Percentiles rank a stretch among this genome's conserved stretches.
Evolutionary conservation across 108 stramenopile genomes (phyloP).

Genomic region (Epithemia pelagica): DNA sequence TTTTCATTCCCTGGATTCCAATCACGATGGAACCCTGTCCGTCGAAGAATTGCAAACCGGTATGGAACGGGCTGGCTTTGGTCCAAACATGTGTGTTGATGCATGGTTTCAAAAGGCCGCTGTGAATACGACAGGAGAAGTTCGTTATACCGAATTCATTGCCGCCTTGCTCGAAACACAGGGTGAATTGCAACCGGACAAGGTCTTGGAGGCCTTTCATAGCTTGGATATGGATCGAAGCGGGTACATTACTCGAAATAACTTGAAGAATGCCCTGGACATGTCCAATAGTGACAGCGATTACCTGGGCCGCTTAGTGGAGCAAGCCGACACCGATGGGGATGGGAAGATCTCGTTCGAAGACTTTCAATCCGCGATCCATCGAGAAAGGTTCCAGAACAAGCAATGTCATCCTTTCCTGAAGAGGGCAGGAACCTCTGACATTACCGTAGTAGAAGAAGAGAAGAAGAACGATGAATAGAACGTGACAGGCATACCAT

Average conservation of each 20-base stretch:
- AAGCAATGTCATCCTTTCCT: too few relatives aligned
- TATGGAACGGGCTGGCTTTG: conserved; percentile 60
- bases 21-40: conserved; percentile 59
- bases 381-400: too few relatives aligned
- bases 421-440: too few relatives aligned
- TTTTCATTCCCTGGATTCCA: conserved; percentile 32
- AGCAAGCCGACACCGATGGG: conserved; percentile 75
- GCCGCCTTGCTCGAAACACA: conserved; percentile 83
- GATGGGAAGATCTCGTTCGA: conserved; percentile 25
- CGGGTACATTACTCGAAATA: conserved; percentile 67
- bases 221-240: conserved; percentile 79
- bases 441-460: too few relatives aligned
- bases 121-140: conserved; percentile 71
- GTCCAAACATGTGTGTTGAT: not conserved
- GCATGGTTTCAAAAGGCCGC: not conserved
- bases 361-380: not conserved
- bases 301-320: conserved; percentile 75
- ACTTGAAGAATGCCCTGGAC: conserved; percentile 34
- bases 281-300: conserved; percentile 33
- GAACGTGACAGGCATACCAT: too few relatives aligned
- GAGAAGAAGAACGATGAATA: too few relatives aligned
- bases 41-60: conserved; percentile 59
- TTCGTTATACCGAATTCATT: conserved; percentile 86
- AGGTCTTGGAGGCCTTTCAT: conserved; percentile 84
- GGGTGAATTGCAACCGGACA: conserved; percentile 56